Evolutionary conservation across 192 early-diverging fungal species (phyloP), one percentile per base, ranked within the genome.

Genomic region (Coemansia sp.): DNA sequence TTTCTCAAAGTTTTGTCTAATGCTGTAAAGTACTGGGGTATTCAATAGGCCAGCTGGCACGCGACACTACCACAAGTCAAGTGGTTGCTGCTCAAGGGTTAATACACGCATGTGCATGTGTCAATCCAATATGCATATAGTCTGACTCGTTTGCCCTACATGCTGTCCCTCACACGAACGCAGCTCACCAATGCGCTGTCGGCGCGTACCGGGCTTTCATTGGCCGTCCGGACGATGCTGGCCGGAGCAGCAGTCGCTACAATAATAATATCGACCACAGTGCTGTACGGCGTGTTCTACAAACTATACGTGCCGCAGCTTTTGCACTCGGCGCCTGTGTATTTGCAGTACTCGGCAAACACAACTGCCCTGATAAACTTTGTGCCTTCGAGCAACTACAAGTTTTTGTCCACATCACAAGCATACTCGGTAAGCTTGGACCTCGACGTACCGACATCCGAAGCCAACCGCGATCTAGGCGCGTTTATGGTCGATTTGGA

Each of bases 401-500:
- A 70, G 59, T 66, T 79, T 21, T 64, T 79, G 15, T 72, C 70
- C 2, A 70, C 68, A 20, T 74, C 68, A 4, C 87, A 91, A 69
- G 81, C 80, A 24, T 91, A 91, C 77, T 73, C 79, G 8, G 73
- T 89, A 5, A 62, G 61, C 3, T 46, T 91, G 49, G 74, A 85
- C 6, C 78, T 91, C 9, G 37, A 56, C 3, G 85, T 86, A 26
- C 89, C 89, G 2, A 80, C 84, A 34, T 85, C 88, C 0, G 75
- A 81, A 7, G 24, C 64, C 17, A 91, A 91, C 77, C 73, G 79
- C 20, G 54, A 73, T 15, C 59, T 86, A 28, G 86, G 82, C 57
- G 87, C 84, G 72, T 88, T 91, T 64, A 91, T 91, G 89, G 81
- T 91, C 17, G 49, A 61, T 14, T 24, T 89, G 40, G 81, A 85